Evolutionary conservation across 345 rosid species (phyloP).

Genomic region (Sisymbrium altissimum): DNA sequence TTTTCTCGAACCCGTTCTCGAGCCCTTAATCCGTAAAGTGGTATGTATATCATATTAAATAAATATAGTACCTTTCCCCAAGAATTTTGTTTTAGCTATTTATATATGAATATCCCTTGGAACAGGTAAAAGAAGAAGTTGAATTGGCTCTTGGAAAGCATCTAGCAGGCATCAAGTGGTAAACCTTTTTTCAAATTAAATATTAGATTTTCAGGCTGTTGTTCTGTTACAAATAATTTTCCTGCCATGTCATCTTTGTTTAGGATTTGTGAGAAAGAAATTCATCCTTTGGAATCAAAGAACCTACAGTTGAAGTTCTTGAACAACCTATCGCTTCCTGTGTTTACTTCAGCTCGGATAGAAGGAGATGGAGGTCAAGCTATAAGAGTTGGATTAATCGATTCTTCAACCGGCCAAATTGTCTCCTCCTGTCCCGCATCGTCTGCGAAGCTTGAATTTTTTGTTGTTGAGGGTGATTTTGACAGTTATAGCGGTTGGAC

Average conservation of each 20-base stretch:
- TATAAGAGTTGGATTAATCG: conserved; percentile 67
- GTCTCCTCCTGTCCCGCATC: conserved; percentile 64
- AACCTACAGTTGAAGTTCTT: conserved; percentile 68
- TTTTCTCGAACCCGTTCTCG: conserved; percentile 80
- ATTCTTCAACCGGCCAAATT: conserved; percentile 54
- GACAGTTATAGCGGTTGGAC: conserved; percentile 76
- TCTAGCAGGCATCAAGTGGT: conserved; percentile 64
- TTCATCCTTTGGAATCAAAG: conserved; percentile 50
- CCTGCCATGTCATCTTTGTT: conserved; percentile 15
- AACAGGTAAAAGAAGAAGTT: conserved; percentile 94
- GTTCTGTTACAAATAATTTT: not conserved
- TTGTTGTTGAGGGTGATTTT: conserved; percentile 93
- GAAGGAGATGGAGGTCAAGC: conserved; percentile 76
- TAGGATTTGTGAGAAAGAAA: conserved; percentile 72
- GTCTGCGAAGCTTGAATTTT: conserved; percentile 74
- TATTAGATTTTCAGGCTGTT: not conserved
- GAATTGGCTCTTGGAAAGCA: conserved; percentile 81
- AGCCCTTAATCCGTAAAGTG: conserved; percentile 95
- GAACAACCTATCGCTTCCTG: conserved; percentile 72
- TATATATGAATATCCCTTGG: not conserved
- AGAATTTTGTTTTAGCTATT: not conserved
- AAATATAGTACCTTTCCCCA: not conserved
- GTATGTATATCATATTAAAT: conserved; percentile 39
- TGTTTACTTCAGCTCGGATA: conserved; percentile 89
- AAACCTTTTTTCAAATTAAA: conserved; percentile 7